Evolutionary conservation across 768 basidiomycete species (phyloP).

Genomic region (Coprinellus micaceus): DNA sequence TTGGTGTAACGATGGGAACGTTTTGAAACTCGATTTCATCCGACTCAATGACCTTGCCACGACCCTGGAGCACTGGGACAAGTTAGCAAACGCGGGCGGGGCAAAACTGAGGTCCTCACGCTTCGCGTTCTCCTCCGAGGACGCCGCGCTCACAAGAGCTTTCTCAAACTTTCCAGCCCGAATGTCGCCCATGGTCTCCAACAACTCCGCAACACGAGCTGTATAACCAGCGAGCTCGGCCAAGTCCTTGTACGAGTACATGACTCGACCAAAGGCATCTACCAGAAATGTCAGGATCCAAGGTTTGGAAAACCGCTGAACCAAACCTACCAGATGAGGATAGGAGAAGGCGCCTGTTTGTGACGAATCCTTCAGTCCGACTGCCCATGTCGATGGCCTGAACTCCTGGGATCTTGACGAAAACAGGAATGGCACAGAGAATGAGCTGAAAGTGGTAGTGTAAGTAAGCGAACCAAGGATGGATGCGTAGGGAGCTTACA

Average conservation of each 20-base stretch:
- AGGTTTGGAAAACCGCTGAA: neutral
- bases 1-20: conserved; percentile 95
- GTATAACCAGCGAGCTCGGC: conserved; percentile 96
- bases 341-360: conserved; percentile 85
- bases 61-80: conserved; percentile 64
- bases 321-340: conserved; percentile 67
- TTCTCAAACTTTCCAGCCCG: conserved; percentile 85
- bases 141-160: conserved; percentile 73
- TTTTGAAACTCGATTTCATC: conserved; percentile 90
- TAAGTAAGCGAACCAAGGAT: neutral
- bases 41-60: conserved; percentile 76
- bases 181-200: conserved; percentile 90
- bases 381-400: conserved; percentile 68
- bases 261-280: conserved; percentile 93
- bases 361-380: conserved; percentile 95
- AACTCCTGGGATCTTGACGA: conserved; percentile 79
- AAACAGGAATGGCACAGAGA: conserved; percentile 91
- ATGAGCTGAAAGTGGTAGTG: conserved; percentile 47
- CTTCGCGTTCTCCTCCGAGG: conserved; percentile 66
- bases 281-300: neutral
- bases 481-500: conserved; percentile 35
- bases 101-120: conserved; percentile 44
- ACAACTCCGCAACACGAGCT: conserved; percentile 78
- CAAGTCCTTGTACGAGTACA: conserved; percentile 97
- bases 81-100: neutral